phyloP scores from a whole-genome alignment of 2,329 filamentous ascomycete genomes.

The Raffaelea albimanens region DNA sequence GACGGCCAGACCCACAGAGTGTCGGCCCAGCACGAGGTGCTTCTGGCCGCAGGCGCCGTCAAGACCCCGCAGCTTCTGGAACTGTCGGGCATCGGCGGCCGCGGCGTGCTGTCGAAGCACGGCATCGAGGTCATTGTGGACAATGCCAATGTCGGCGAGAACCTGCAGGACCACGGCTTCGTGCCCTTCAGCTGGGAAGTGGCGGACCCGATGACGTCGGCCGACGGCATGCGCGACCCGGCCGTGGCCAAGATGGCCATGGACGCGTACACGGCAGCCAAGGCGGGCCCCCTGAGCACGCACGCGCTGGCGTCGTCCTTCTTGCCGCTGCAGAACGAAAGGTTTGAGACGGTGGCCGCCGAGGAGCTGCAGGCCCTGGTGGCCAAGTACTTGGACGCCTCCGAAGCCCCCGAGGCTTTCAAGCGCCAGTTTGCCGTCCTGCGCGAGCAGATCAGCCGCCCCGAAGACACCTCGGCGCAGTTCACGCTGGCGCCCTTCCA shows the following conservation, averaged over 20 bases:
- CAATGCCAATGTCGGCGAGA: slow-evolving; percentile 33
- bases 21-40: slow-evolving; percentile 21
- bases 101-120: slow-evolving; percentile 28
- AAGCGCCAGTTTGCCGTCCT: not conserved
- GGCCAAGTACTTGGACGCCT: not conserved
- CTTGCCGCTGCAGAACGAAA: not conserved
- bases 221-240: slow-evolving; percentile 20
- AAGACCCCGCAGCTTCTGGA: slow-evolving; percentile 25
- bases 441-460: not conserved
- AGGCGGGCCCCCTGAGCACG: slow-evolving; percentile 1
- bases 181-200: slow-evolving; percentile 19
- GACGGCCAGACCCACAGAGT: not conserved
- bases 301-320: not conserved
- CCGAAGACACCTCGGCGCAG: not conserved
- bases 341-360: not conserved
- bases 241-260: slow-evolving; percentile 17
- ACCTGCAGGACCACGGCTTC: slow-evolving; percentile 34
- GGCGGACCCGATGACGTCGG: slow-evolving; percentile 24
- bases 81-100: slow-evolving; percentile 27
- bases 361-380: not conserved
- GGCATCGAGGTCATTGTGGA: slow-evolving; percentile 28
- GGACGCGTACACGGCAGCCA: slow-evolving; percentile 18
- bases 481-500: slow-evolving; percentile 1
- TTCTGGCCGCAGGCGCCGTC: slow-evolving; percentile 30
- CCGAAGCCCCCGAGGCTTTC: not conserved